A percentile compares a stretch with the other conserved stretches of the same genome.
These are phyloP conservation scores for Colletotrichum sp. DNA, from an alignment of 2,329 filamentous ascomycete species.

Conservation along the genomic window DNA sequence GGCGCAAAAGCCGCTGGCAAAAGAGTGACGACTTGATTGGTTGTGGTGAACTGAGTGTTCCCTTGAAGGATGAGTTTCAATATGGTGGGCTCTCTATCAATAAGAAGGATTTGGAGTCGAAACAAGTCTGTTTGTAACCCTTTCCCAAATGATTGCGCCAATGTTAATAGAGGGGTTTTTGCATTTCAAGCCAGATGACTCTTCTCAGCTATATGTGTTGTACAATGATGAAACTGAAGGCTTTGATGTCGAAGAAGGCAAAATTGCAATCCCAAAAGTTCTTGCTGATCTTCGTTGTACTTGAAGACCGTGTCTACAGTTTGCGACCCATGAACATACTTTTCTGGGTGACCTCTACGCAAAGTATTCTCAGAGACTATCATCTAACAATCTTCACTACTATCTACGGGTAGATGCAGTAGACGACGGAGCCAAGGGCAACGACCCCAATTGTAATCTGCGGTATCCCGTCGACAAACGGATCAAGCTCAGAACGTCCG, in stretches of 20 bases:
- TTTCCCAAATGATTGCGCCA: background rate
- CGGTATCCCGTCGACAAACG: background rate
- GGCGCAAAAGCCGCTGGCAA: conserved; percentile 27
- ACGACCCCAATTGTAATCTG: background rate
- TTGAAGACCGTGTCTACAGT: too few species aligned
- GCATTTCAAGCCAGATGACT: background rate
- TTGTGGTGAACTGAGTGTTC: background rate
- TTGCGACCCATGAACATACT: too few species aligned
- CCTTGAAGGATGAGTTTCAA: background rate
- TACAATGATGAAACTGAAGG: background rate
- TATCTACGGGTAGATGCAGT: background rate
- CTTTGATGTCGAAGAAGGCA: background rate
- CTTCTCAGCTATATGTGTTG: background rate
- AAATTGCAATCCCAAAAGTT: background rate
- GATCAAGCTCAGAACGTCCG: background rate
- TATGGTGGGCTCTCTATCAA: background rate
- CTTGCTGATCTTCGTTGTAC: background rate
- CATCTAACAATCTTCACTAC: background rate
- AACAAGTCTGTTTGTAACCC: background rate
- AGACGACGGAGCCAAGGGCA: background rate
- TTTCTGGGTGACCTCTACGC: too few species aligned
- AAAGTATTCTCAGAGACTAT: background rate
- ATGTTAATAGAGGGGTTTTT: background rate
- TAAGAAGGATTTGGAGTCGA: background rate
- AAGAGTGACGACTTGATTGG: background rate